A percentile compares a stretch with the other conserved stretches of the same genome.
Conservation (phyloP, 169 alveolate genomes). For the Theileria annulata region DNA sequence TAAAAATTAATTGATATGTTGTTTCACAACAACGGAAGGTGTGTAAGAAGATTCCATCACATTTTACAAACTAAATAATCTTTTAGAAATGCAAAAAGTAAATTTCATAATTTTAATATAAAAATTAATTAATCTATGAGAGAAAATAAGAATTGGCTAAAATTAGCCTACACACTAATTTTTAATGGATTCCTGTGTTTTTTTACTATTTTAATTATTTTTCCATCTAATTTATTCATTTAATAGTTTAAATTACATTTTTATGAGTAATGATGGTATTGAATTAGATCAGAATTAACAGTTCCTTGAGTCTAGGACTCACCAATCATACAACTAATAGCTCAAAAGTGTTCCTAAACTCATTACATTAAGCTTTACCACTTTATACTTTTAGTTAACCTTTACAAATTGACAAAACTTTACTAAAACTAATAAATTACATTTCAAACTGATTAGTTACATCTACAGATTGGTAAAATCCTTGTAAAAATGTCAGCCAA, state of each 20-base stretch:
- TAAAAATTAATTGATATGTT: too few relatives aligned
- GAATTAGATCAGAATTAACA: neutral
- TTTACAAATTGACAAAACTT: neutral
- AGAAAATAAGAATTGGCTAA: too few relatives aligned
- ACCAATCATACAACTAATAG: neutral
- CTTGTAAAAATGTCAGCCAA: neutral
- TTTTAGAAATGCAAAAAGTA: too few relatives aligned
- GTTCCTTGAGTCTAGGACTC: slow-evolving; percentile 17
- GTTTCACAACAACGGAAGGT: neutral
- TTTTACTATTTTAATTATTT: neutral
- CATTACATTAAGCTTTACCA: neutral
- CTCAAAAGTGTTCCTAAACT: slow-evolving; percentile 5
- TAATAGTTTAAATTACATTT: too few relatives aligned
- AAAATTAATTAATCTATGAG: neutral
- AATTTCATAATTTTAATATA: too few relatives aligned
- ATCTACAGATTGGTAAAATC: neutral
- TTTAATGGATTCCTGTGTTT: neutral
- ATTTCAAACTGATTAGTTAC: neutral
- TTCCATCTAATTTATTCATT: neutral
- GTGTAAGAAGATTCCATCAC: neutral
- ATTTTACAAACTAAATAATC: too few relatives aligned
- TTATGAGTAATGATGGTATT: neutral
- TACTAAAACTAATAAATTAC: neutral
- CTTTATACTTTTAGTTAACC: neutral
- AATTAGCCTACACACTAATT: neutral